A percentile compares a stretch with the other conserved stretches of the same genome.
phyloP scores from a whole-genome alignment of 768 basidiomycete genomes.

The Clavulina sp. region DNA sequence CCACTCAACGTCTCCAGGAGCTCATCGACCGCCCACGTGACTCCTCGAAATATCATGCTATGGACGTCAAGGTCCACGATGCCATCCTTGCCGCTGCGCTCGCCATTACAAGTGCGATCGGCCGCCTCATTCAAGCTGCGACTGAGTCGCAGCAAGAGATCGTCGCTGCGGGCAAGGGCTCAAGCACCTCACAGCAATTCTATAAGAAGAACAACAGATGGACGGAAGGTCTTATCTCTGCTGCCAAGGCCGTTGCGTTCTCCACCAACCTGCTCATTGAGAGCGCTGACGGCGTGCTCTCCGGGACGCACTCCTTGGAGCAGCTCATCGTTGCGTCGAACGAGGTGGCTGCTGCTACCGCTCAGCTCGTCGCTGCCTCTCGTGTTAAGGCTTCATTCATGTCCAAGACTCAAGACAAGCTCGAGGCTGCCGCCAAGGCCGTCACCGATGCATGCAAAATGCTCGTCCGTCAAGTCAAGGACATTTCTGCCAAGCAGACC shows the following conservation, averaged over 20 bases:
- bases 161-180: constrained; percentile 85
- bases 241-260: constrained; percentile 93
- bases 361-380: constrained; percentile 95
- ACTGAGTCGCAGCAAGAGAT: constrained; percentile 98
- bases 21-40: constrained; percentile 87
- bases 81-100: constrained; percentile 86
- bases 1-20: constrained; percentile 75
- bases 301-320: constrained; percentile 90
- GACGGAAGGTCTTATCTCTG: constrained; percentile 98
- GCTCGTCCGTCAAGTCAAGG: constrained; percentile 90
- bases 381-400: constrained; percentile 96
- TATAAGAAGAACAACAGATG: constrained; percentile 99
- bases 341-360: constrained; percentile 92
- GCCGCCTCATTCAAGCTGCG: constrained; percentile 84
- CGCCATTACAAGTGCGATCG: constrained; percentile 91
- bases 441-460: constrained; percentile 96
- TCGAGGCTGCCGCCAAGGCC: constrained; percentile 92
- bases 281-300: constrained; percentile 91
- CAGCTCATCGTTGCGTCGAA: constrained; percentile 99
- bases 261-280: constrained; percentile 93
- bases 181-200: constrained; percentile 85
- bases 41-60: constrained; percentile 66
- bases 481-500: constrained; percentile 68
- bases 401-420: constrained; percentile 94
- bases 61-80: constrained; percentile 95